Conservation (phyloP, 805 yeast genomes). For the Cyberlindnera xylosilytica region DNA sequence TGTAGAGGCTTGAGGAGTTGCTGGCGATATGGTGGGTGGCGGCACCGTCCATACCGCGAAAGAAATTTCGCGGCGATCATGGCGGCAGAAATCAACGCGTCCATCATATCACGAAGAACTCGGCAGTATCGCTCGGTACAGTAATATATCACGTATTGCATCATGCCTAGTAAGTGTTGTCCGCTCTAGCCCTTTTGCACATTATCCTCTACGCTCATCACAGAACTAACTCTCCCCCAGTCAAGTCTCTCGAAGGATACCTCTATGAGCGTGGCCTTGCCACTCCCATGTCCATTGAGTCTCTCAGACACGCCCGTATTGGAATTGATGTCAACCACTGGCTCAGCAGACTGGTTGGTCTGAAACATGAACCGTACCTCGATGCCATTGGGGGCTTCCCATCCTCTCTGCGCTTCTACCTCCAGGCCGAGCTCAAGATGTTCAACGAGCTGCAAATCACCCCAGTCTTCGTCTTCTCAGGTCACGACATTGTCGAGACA, state of each 20-base stretch:
- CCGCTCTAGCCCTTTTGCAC: too few species aligned
- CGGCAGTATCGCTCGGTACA: too few species aligned
- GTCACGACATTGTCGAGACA: constrained; percentile 43
- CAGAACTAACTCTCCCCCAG: too few species aligned
- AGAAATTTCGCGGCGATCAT: too few species aligned
- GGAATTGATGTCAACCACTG: constrained; percentile 88
- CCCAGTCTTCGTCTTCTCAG: constrained; percentile 80
- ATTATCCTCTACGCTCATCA: too few species aligned
- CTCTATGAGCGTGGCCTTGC: constrained; percentile 66
- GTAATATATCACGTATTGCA: too few species aligned
- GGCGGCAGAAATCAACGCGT: too few species aligned
- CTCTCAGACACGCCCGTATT: constrained; percentile 60
- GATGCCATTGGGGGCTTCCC: constrained; percentile 86
- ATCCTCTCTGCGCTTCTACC: constrained; percentile 47
- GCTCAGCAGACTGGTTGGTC: constrained; percentile 54
- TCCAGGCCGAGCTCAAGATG: constrained; percentile 60
- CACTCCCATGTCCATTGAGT: constrained; percentile 57
- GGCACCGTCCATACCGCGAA: too few species aligned
- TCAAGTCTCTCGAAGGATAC: constrained; percentile 62
- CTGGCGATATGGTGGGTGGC: too few species aligned
- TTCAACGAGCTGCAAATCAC: constrained; percentile 61
- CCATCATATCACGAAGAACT: too few species aligned
- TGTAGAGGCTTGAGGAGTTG: too few species aligned
- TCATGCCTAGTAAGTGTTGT: too few species aligned
- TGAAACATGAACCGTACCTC: constrained; percentile 62